Conservation (phyloP, 164 flowering plant genomes). For the Echeveria elegans region DNA sequence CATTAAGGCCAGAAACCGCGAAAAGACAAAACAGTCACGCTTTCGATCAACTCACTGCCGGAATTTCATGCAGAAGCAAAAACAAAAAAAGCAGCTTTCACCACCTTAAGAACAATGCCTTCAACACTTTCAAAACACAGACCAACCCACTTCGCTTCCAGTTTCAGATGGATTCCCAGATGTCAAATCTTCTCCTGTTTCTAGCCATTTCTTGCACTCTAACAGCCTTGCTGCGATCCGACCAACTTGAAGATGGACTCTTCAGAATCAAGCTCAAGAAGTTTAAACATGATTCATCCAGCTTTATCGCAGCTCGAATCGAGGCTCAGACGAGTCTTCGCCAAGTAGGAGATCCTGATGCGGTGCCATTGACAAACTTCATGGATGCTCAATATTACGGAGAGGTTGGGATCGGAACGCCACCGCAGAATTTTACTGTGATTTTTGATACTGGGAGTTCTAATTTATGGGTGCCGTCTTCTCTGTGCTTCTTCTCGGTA, state of each 20-base stretch:
- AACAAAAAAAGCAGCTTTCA: background rate
- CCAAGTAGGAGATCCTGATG: slow-evolving; percentile 5
- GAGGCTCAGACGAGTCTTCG: background rate
- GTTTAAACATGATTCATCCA: background rate
- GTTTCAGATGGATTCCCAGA: background rate
- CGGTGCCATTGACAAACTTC: slow-evolving; percentile 1
- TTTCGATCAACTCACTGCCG: background rate
- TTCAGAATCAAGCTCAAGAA: slow-evolving; percentile 7
- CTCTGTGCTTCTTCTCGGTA: slow-evolving; percentile 7
- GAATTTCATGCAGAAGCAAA: slow-evolving; percentile 2
- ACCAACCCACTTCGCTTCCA: background rate
- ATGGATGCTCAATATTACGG: slow-evolving; percentile 10
- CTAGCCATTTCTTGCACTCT: background rate
- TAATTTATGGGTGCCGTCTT: slow-evolving; percentile 9
- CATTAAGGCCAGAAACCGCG: too few species aligned
- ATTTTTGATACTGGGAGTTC: slow-evolving; percentile 9
- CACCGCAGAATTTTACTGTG: slow-evolving; percentile 5
- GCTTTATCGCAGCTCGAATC: background rate
- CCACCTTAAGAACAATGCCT: background rate
- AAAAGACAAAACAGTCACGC: background rate
- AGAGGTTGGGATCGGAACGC: slow-evolving; percentile 1
- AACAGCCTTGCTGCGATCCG: background rate
- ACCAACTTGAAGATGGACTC: background rate
- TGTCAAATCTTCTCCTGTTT: slow-evolving; percentile 3
- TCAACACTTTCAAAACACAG: background rate